Evolutionary conservation across 805 yeast genomes (phyloP).

Genomic region (Candida sanyiensis): DNA sequence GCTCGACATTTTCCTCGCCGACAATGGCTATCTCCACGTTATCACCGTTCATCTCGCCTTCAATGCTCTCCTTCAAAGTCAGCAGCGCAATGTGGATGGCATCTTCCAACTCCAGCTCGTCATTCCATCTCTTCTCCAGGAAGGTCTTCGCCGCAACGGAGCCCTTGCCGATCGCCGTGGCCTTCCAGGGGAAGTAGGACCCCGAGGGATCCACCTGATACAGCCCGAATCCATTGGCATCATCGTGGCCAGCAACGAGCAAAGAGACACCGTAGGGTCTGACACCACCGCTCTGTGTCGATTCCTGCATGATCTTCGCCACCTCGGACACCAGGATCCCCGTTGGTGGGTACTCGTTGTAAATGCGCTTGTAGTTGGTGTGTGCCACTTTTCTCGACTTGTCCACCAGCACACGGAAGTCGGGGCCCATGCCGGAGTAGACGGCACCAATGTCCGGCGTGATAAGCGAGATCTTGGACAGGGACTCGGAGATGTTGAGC

Average conservation of each 20-base stretch:
- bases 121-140: constrained; percentile 96
- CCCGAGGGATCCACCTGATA: constrained; percentile 99
- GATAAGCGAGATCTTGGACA: constrained; percentile 71
- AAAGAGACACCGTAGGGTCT: constrained; percentile 98
- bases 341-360: constrained; percentile 97
- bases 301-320: constrained; percentile 96
- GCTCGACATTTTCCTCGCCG: constrained; percentile 73
- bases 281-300: constrained; percentile 98
- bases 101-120: constrained; percentile 93
- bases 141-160: constrained; percentile 95
- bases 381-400: constrained; percentile 91
- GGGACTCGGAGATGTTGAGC: constrained; percentile 66
- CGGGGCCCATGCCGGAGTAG: constrained; percentile 99
- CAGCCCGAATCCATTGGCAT: constrained; percentile 62
- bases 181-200: constrained; percentile 98
- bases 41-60: constrained; percentile 96
- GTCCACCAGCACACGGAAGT: constrained; percentile 89
- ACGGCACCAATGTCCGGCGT: constrained; percentile 97
- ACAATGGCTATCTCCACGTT: constrained; percentile 89
- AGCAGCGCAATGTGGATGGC: constrained; percentile 94
- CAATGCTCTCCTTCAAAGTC: constrained; percentile 93
- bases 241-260: constrained; percentile 91
- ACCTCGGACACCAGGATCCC: constrained; percentile 88
- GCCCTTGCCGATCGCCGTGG: constrained; percentile 97
- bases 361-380: constrained; percentile 84